phyloP scores from a whole-genome alignment of 768 basidiomycete species.

The Lactarius akahatsu region DNA sequence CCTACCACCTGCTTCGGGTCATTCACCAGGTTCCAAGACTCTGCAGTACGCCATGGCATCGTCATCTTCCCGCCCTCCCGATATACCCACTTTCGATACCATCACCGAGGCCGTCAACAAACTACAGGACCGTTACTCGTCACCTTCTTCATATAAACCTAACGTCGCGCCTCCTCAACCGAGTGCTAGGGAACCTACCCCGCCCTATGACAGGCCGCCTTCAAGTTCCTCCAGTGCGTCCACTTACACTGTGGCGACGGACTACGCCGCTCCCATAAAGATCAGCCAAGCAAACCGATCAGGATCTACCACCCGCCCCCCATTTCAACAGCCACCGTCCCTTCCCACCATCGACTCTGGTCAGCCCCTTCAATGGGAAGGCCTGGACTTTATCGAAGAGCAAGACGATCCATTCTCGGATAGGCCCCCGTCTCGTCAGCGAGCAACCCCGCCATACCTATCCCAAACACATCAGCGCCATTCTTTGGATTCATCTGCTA shows the following conservation, averaged over 20 bases:
- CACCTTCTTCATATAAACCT: background rate
- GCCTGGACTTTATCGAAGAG: conserved; percentile 12
- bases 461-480: conserved; percentile 16
- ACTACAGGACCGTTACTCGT: conserved; percentile 23
- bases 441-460: conserved; percentile 11
- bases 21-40: conserved; percentile 20
- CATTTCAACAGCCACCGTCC: conserved; percentile 8
- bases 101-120: conserved; percentile 27
- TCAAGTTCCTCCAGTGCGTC: conserved; percentile 17
- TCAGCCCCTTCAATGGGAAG: conserved; percentile 34
- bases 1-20: conserved; percentile 1
- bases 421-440: conserved; percentile 16
- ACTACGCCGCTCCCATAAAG: conserved; percentile 22
- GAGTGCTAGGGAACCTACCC: background rate
- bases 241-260: conserved; percentile 22
- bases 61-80: conserved; percentile 18
- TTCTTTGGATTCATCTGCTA: conserved; percentile 14
- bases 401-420: conserved; percentile 37
- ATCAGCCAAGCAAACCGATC: conserved; percentile 2
- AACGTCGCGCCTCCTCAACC: background rate
- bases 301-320: background rate
- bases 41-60: conserved; percentile 22
- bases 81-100: conserved; percentile 22
- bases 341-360: conserved; percentile 38
- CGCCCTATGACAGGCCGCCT: conserved; percentile 13